phyloP scores from a whole-genome alignment of 164 flowering plant species.

The Aristolochia californica region DNA sequence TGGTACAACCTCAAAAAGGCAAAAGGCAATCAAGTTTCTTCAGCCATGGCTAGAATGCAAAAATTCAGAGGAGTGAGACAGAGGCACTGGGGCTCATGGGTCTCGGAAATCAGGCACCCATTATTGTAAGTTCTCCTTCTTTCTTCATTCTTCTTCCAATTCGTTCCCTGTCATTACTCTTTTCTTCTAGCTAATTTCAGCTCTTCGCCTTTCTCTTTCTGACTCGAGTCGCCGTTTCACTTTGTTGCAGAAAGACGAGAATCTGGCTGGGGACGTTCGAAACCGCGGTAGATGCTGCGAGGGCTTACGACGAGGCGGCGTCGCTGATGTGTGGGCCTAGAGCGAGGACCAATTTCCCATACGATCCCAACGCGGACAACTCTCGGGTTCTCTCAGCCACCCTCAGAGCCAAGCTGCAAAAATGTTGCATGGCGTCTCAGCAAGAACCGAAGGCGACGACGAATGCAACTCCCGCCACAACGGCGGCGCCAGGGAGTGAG shows the following conservation, averaged over 20 bases:
- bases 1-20: background rate
- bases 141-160: no score
- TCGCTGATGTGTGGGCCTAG: slow-evolving; percentile 13
- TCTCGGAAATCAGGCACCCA: slow-evolving; percentile 21
- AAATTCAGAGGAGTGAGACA: slow-evolving; percentile 21
- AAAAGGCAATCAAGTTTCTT: background rate
- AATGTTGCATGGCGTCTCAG: slow-evolving; percentile 4
- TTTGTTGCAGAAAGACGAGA: slow-evolving; percentile 15
- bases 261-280: slow-evolving; percentile 20
- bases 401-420: slow-evolving; percentile 10
- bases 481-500: background rate
- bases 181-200: no score
- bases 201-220: no score
- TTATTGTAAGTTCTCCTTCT: slow-evolving; percentile 8
- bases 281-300: slow-evolving; percentile 19
- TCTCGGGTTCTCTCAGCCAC: slow-evolving; percentile 7
- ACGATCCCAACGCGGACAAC: slow-evolving; percentile 6
- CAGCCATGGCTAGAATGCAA: slow-evolving; percentile 12
- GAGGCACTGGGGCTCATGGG: slow-evolving; percentile 23
- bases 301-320: slow-evolving; percentile 18
- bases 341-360: slow-evolving; percentile 16
- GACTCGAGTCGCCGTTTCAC: background rate
- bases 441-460: no score
- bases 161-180: no score
- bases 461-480: no score